phyloP scores from a whole-genome alignment of 2,329 filamentous ascomycete genomes.

The Fusarium solani-melongenae region DNA sequence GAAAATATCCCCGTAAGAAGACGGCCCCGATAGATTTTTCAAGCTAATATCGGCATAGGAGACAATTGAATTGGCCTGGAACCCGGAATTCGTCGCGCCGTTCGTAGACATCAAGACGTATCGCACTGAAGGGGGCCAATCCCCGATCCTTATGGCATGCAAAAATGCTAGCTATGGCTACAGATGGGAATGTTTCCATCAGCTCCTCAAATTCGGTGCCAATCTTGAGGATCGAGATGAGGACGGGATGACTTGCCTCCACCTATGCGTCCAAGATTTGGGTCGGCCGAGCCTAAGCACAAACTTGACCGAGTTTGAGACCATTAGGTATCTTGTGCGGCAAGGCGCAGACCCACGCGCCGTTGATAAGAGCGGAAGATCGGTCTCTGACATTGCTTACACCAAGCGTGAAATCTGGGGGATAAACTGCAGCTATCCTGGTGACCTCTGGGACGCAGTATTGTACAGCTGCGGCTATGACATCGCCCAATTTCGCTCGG shows the following conservation, averaged over 20 bases:
- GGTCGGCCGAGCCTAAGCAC: too few species aligned
- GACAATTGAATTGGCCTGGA: not conserved
- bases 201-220: not conserved
- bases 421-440: not conserved
- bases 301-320: not conserved
- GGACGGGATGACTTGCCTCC: not conserved
- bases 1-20: not conserved
- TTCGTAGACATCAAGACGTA: not conserved
- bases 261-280: not conserved
- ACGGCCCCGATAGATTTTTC: not conserved
- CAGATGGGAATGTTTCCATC: not conserved
- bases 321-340: not conserved
- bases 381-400: constrained; percentile 3
- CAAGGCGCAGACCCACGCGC: not conserved
- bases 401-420: rapidly evolving
- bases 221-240: not conserved
- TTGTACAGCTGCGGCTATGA: constrained; percentile 5
- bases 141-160: not conserved
- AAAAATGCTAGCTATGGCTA: rapidly evolving
- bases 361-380: not conserved
- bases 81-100: not conserved
- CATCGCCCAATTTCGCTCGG: not conserved
- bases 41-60: not conserved
- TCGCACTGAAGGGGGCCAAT: rapidly evolving
- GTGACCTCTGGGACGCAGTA: constrained; percentile 19